A percentile compares a stretch with the other conserved stretches of the same genome.
Conservation (phyloP, 768 basidiomycete species). For the Amylocystis lapponica region DNA sequence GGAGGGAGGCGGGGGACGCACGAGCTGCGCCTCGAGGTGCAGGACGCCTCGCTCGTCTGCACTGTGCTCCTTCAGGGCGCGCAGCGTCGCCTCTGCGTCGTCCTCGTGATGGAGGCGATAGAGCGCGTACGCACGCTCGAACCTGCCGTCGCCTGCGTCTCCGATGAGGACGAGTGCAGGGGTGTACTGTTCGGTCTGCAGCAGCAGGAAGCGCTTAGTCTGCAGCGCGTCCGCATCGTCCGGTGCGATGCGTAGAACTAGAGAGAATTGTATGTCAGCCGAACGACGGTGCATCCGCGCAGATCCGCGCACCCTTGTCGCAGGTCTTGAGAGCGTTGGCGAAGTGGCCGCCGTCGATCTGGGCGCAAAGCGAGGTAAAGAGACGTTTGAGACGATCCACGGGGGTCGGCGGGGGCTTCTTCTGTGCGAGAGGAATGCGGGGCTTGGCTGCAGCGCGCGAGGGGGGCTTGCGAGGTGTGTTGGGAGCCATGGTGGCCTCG, state of each 20-base stretch:
- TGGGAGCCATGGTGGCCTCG: no score
- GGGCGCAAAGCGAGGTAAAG: constrained; percentile 77
- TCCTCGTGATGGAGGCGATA: constrained; percentile 78
- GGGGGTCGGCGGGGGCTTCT: constrained; percentile 25
- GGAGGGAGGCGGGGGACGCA: constrained; percentile 30
- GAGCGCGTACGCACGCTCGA: constrained; percentile 78
- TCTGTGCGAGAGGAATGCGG: no score
- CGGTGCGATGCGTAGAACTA: constrained; percentile 70
- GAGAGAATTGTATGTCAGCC: background rate
- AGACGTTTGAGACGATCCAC: constrained; percentile 45
- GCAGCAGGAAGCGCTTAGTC: constrained; percentile 80
- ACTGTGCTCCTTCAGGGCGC: constrained; percentile 36
- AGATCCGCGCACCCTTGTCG: constrained; percentile 66
- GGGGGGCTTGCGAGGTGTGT: no score
- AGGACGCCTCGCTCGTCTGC: constrained; percentile 48
- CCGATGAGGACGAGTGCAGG: constrained; percentile 61
- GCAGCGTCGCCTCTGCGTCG: constrained; percentile 55
- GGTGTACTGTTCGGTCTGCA: constrained; percentile 82
- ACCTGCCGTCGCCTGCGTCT: constrained; percentile 19
- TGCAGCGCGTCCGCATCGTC: constrained; percentile 66
- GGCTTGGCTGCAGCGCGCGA: no score
- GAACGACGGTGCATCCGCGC: background rate
- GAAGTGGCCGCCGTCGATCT: constrained; percentile 88
- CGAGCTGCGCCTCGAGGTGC: constrained; percentile 87
- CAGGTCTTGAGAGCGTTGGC: constrained; percentile 85